phyloP scores from a whole-genome alignment of 1,284 basidiomycete genomes.

The Cryptococcus sp. region DNA sequence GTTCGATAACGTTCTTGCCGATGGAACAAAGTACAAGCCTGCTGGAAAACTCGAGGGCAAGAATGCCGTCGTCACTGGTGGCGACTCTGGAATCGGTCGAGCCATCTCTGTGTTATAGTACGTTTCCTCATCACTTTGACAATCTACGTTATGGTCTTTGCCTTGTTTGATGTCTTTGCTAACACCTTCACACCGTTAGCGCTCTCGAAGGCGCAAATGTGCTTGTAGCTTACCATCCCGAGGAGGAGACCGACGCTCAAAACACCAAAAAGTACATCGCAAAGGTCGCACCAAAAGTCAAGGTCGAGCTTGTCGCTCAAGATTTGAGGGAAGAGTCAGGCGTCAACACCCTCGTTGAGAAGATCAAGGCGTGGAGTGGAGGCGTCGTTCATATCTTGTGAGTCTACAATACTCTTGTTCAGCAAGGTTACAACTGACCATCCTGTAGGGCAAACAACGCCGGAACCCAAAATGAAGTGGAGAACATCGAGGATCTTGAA shows the following conservation, averaged over 20 bases:
- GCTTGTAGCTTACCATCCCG: slow-evolving; percentile 58
- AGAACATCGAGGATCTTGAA: slow-evolving; percentile 55
- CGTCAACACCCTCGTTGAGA: slow-evolving; percentile 55
- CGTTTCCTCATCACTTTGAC: slow-evolving; percentile 8
- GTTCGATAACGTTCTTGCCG: slow-evolving; percentile 58
- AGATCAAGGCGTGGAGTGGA: slow-evolving; percentile 54
- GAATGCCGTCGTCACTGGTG: slow-evolving; percentile 51
- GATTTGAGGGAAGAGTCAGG: slow-evolving; percentile 57
- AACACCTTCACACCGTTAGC: slow-evolving; percentile 11
- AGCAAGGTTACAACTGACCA: neutral
- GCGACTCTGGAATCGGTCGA: slow-evolving; percentile 56
- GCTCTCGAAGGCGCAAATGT: slow-evolving; percentile 64
- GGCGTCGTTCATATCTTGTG: slow-evolving; percentile 57
- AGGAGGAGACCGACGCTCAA: slow-evolving; percentile 59
- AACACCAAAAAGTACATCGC: slow-evolving; percentile 52
- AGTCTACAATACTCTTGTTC: slow-evolving; percentile 17
- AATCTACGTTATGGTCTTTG: neutral
- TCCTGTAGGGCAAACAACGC: slow-evolving; percentile 58
- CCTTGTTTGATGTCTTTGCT: neutral
- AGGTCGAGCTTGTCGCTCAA: slow-evolving; percentile 54
- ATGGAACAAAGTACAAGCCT: slow-evolving; percentile 54
- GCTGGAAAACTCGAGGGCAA: slow-evolving; percentile 56
- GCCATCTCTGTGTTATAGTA: slow-evolving; percentile 43
- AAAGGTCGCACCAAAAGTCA: slow-evolving; percentile 51
- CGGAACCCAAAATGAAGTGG: slow-evolving; percentile 59